phyloP scores from a whole-genome alignment of 2,329 filamentous ascomycete genomes.

The Colletotrichum kahawae region DNA sequence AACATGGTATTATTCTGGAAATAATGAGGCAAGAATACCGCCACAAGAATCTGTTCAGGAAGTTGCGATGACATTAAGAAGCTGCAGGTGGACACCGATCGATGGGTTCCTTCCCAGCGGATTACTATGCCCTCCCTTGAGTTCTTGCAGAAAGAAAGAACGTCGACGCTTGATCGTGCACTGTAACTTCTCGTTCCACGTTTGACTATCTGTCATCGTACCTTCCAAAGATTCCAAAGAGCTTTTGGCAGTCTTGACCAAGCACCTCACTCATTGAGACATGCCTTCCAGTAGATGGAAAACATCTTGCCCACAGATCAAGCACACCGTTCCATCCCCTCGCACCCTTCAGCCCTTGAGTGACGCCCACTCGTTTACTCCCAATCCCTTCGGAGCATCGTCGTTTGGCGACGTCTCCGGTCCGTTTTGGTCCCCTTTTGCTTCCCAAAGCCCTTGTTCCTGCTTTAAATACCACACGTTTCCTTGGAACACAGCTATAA shows the following conservation, averaged over 20 bases:
- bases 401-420: not conserved
- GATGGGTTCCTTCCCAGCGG: not conserved
- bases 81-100: not conserved
- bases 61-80: not conserved
- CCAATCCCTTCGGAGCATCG: not conserved
- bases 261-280: not conserved
- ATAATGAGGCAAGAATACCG: not conserved
- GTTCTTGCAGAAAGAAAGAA: not conserved
- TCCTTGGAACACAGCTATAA: not conserved
- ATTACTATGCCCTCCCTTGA: not conserved
- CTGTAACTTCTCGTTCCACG: not conserved
- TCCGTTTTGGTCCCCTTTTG: not conserved
- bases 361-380: not conserved
- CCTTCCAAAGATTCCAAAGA: not conserved
- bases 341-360: not conserved
- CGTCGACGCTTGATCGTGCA: not conserved
- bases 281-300: not conserved
- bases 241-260: not conserved
- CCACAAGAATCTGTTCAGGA: not conserved
- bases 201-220: not conserved
- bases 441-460: not conserved
- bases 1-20: not conserved
- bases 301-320: not conserved
- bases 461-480: not conserved
- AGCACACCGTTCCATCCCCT: not conserved